These are phyloP conservation scores for Bifiguratus adelaidae DNA, from an alignment of 192 early-diverging fungal species.

Conservation along the genomic window DNA sequence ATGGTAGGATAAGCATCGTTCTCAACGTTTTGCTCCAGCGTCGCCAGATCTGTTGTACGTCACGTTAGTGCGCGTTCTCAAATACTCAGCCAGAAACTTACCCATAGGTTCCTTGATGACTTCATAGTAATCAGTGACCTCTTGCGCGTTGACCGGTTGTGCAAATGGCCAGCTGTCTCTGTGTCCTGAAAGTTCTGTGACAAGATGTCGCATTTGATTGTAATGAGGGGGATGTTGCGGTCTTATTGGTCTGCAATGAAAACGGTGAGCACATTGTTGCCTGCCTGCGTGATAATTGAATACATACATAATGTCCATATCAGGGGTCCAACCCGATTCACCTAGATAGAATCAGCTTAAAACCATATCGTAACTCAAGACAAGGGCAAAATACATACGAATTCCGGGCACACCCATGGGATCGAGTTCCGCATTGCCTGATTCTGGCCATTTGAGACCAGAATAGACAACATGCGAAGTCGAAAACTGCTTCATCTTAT, in stretches of 20 bases:
- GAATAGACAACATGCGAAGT: slow-evolving; percentile 69
- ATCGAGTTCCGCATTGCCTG: slow-evolving; percentile 47
- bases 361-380: not conserved
- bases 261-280: not conserved
- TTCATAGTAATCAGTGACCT: slow-evolving; percentile 91
- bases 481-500: slow-evolving; percentile 72
- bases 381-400: slow-evolving; percentile 19
- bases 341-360: slow-evolving; percentile 11
- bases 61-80: not conserved
- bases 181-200: slow-evolving; percentile 68
- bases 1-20: slow-evolving; percentile 74
- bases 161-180: slow-evolving; percentile 87
- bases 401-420: slow-evolving; percentile 85
- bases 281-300: not conserved
- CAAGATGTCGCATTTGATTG: slow-evolving; percentile 61
- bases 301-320: slow-evolving; percentile 54
- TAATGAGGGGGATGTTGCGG: slow-evolving; percentile 44
- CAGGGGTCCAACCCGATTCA: slow-evolving; percentile 90
- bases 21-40: slow-evolving; percentile 75
- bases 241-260: slow-evolving; percentile 15
- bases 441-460: slow-evolving; percentile 53
- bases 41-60: slow-evolving; percentile 58
- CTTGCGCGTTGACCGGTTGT: slow-evolving; percentile 76
- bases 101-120: slow-evolving; percentile 98
- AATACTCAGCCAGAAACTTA: slow-evolving; percentile 10